Base-by-base conservation (phyloP, 352 stramenopile genomes). In the Thraustochytrium striatum region DNA sequence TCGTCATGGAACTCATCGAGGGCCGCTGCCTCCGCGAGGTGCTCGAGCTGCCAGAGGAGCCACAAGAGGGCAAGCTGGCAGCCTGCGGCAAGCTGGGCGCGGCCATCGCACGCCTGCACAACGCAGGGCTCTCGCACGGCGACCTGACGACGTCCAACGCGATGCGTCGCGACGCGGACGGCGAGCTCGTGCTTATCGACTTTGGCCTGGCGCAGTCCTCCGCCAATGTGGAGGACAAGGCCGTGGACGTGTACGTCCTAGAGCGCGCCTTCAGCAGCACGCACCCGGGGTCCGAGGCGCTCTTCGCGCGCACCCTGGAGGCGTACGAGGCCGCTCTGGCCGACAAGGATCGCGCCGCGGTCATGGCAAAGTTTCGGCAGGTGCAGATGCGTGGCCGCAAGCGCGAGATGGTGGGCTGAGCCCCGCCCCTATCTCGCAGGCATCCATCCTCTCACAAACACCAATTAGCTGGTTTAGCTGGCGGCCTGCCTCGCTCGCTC, bases 201-300 rank as follows among this genome's bases (percentile, higher is more conserved):
- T 85, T 85, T 75, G 82, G 82, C 25, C 68, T 85, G 16, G 28
- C 65, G 21, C 58, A 75, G 52, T n/a, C n/a, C n/a, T n/a, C n/a
- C n/a, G 47, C 47, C 16, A 55, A 55, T 25, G 47, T 55, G 36
- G 91, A 96, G 61, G 90, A 95, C 83, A 95, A 95, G 72, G 91
- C 91, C 19, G 91, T 95, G 8, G 91, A 96, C 39, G 84, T 96
- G 2, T 95, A 96, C 80, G 91, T 95, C 32, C 92, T 96, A 86
- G 90, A 96, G 81, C 89, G 91, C 41, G 91, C 91, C 5, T 94
- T 96, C 82, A 85, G 87, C 75, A 93, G 89, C 69, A 96, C 91
- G 7, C 91, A 95, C 75, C 84, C 92, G 39, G 88, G 93, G 55
- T 92, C 90, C 38, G 88, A 95, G 57, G 78, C 88, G 1, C 78